Base-by-base conservation (phyloP, 768 basidiomycete genomes). In the Mycena leptocephala region DNA sequence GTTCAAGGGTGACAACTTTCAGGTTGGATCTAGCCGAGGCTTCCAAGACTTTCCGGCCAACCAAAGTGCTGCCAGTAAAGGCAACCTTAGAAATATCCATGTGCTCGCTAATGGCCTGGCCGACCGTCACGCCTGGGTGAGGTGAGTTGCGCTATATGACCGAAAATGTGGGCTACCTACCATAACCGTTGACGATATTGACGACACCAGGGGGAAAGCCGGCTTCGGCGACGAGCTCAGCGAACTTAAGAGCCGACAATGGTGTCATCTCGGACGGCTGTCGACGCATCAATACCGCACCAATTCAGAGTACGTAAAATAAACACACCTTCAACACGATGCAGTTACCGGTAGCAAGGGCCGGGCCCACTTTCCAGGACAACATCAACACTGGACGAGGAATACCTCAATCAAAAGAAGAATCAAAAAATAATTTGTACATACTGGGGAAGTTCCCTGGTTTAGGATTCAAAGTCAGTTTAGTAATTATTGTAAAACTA, bases 41-140 rank as follows among this genome's bases (percentile, higher is more conserved):
- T 79, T 95, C 92, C 89, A 96, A 88, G 81, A 98, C 89, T 79
- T 92, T 93, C 14, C 95, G 90, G 11, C 97, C 97, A 28, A 93
- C 91, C 48, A 93, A 86, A 2, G 95, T 95, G 73, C 93, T 94
- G 3, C 96, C 96, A 0, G 97, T 98, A 87, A 98, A 97, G 0
- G 96, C 94, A 33, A 97, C 89, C 86, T 94, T 95, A 74, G 91
- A 89, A 78, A 95, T 85, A 16, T 78, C 85, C 77, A 87, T 87
- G 85, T 95, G 93, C 41, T 87, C 85, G 6, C 88, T 81, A 70
- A 95, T 91, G 33, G 94, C 93, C 46, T 92, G 82, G 0, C 95
- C 94, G 22, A 90, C 93, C 22, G 88, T 89, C 37, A 51, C 37
- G 39, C 76, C 76, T 77, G 33, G 11, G 22, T 41, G 33, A n/a